A percentile compares a stretch with the other conserved stretches of the same genome.
Evolutionary conservation across 345 rosid species (phyloP).

Genomic region (Syzygium aqueum): DNA sequence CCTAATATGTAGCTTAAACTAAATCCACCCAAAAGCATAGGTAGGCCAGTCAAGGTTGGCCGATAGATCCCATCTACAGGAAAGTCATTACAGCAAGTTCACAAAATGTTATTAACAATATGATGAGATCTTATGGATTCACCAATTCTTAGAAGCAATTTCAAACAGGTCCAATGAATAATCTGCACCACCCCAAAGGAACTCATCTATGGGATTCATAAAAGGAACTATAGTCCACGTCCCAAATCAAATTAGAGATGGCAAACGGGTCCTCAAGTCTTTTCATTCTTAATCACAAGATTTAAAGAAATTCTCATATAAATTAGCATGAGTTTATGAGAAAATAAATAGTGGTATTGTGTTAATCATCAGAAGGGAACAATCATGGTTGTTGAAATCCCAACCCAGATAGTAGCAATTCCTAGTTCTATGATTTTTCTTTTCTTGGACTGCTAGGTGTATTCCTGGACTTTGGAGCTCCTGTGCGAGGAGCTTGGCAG

Average conservation of each 20-base stretch:
- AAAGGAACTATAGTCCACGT: background rate
- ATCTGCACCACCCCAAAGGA: background rate
- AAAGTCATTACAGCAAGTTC: background rate
- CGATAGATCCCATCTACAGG: background rate
- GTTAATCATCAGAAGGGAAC: background rate
- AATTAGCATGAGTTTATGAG: background rate
- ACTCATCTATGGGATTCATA: background rate
- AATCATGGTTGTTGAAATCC: background rate
- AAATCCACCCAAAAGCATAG: background rate
- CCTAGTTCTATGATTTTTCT: background rate
- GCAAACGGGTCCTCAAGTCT: background rate
- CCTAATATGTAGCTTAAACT: background rate
- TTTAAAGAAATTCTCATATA: background rate
- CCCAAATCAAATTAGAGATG: background rate
- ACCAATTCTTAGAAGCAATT: background rate
- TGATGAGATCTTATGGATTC: background rate
- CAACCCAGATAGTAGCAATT: background rate
- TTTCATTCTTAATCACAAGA: background rate
- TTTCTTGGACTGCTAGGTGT: background rate
- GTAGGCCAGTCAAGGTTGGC: background rate
- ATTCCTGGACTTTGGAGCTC: background rate
- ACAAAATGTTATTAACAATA: background rate
- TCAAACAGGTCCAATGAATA: background rate
- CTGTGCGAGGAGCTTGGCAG: background rate
- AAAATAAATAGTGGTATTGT: background rate